These are phyloP conservation scores for Umbelopsis vinacea DNA, from an alignment of 192 early-diverging fungal species.

Conservation along the genomic window DNA sequence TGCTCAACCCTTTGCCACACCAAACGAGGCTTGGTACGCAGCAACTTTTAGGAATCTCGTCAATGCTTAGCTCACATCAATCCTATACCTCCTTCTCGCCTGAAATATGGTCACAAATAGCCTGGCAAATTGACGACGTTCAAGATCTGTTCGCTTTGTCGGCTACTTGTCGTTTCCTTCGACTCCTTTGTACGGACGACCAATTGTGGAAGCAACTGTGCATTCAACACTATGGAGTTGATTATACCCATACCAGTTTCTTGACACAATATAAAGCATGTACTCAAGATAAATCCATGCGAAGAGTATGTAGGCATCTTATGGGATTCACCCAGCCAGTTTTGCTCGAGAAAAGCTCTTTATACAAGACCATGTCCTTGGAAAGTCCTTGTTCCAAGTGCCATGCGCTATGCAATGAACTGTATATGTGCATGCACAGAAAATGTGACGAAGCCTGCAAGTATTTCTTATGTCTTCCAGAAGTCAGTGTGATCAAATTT, in stretches of 20 bases:
- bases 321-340: slow-evolving; percentile 10
- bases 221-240: slow-evolving; percentile 7
- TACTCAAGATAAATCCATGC: slow-evolving; percentile 10
- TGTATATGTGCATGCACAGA: slow-evolving; percentile 19
- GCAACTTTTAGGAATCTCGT: not conserved
- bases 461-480: not conserved
- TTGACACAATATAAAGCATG: slow-evolving; percentile 4
- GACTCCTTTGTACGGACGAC: slow-evolving; percentile 14
- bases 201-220: slow-evolving; percentile 18
- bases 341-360: slow-evolving; percentile 12
- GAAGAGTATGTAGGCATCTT: slow-evolving; percentile 15
- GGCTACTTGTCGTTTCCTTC: not conserved
- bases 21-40: not conserved
- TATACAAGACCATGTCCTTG: slow-evolving; percentile 17
- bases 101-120: slow-evolving; percentile 13
- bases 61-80: not conserved
- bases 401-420: not conserved
- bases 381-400: slow-evolving; percentile 4
- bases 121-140: slow-evolving; percentile 13
- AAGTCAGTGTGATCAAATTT: not conserved
- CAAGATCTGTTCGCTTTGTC: slow-evolving; percentile 3
- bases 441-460: slow-evolving; percentile 17
- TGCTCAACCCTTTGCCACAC: not conserved
- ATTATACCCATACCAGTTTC: not conserved
- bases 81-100: slow-evolving; percentile 5